Base-by-base conservation (phyloP, 306 rosid species). In the Fragaria nilgerrensis region DNA sequence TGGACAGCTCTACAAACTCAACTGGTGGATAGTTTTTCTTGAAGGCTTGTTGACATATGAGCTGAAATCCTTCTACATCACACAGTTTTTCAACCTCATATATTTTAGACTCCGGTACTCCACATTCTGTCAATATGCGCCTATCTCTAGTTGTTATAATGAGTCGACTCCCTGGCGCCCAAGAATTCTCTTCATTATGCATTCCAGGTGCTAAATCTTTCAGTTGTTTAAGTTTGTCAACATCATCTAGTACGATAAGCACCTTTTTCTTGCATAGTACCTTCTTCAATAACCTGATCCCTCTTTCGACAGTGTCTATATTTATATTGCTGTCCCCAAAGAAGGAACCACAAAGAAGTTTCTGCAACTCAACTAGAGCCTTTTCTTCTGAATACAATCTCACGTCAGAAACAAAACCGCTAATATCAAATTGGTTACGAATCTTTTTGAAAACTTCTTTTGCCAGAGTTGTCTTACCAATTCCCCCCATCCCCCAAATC, bases 111-210 rank as follows among this genome's bases (percentile, higher is more conserved):
- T 39, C 43, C 5, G 1, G 16, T 39, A 68, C 39, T 44, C 25
- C 32, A 43, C 10, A 45, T 1, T 6, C 4, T 17, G 8, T 44
- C 36, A 77, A 72, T 0, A 9, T 23, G 15, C 12, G 19, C 39
- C 45, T 50, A 9, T 77, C 80, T 68, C 80, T 55, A 1, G 75
- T 56, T 58, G 75, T 77, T 15, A 68, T 32, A 29, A 77, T 68
- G 36, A 77, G 59, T 77, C 75, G 36, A 41, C 80, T 77, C 6
- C 80, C 80, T 22, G 47, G 37, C 3, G 68, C 59, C 29, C 80
- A 68, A 19, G 47, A 34, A 14, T 9, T 5, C 63, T 32, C 64
- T 58, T 56, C 29, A 56, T 19, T 23, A n/a, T 56, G 29, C 15
- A 2, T 63, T 75, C 70, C 55, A 7, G 78, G 63, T 11, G 53